Conservation (phyloP, 768 basidiomycete species). For the Exidia glandulosa region DNA sequence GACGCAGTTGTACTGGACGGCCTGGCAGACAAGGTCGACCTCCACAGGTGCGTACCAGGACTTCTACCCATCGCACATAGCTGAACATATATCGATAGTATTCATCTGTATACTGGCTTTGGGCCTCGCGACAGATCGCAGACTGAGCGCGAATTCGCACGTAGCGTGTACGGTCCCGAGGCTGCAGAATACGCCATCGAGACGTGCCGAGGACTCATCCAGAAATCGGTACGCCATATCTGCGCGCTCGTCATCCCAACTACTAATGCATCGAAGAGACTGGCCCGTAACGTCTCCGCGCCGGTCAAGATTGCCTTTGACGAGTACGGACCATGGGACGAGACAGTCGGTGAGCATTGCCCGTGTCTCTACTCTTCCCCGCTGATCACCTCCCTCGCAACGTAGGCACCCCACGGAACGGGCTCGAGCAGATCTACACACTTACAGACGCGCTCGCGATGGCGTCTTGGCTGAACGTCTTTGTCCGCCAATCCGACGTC, state of each 20-base stretch:
- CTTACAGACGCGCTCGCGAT: slow-evolving; percentile 24
- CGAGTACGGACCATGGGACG: background rate
- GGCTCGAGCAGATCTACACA: background rate
- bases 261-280: background rate
- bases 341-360: background rate
- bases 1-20: slow-evolving; percentile 23
- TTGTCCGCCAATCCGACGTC: slow-evolving; percentile 46
- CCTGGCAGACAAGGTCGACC: slow-evolving; percentile 6
- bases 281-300: background rate
- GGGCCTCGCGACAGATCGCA: background rate
- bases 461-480: slow-evolving; percentile 49
- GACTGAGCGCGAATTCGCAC: background rate
- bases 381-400: background rate
- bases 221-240: background rate
- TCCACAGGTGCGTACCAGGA: background rate
- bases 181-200: background rate
- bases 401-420: background rate
- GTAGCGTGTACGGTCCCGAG: background rate
- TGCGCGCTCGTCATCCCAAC: background rate
- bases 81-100: background rate
- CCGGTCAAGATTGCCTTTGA: background rate
- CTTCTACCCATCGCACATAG: background rate
- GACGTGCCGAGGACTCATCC: background rate
- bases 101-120: background rate
- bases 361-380: background rate